Evolutionary conservation across 2,329 filamentous ascomycete species (phyloP), one percentile per base, ranked within the genome.

Genomic region (Aplosporella prunicola): DNA sequence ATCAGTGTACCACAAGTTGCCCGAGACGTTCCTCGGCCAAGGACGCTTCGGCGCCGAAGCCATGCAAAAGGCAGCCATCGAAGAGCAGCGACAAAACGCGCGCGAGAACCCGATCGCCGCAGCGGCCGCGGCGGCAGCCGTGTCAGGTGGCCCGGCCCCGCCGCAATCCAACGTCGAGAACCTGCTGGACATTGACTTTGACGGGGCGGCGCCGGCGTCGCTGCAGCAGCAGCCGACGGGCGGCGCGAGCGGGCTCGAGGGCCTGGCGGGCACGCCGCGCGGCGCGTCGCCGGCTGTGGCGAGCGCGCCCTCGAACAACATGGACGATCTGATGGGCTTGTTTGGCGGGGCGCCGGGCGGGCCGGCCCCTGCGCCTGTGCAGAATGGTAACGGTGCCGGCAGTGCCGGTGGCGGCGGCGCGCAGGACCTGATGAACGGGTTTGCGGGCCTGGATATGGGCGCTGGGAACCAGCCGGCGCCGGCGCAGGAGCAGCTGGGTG

Each of bases 1-100:
- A 6, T 96, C 89, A 1, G 91, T 98, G 15, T 98, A 98, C 64
- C 91, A 98, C 74, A 96, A 94, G 66, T 88, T 88, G 7, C 88
- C 91, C 29, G 86, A 93, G 71, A 87, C 89, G n/a, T 98, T 98
- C 61, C 81, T 98, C 41, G 91, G 91, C 49, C 87, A 93, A 63
- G 91, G 91, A 27, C 80, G 89, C 29, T 95, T 85, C 50, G 91
- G 89, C 24, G 88, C 91, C 32, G 88, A 94, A 60, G 87, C 85
- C 43, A 86, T 98, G 53, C 91, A 96, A 62, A 81, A 82, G 48
- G 89, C 89, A 34, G 91, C 91, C 43, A 94, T 98, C 56, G 88
- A 94, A 64, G 91, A 98, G 66, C 87, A 94, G 67, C 76, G 83
- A 46, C 79, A 96, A 62, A 86, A 95, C 51, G 84, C 85, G 1